Evolutionary conservation across 2,329 filamentous ascomycete genomes (phyloP).

Genomic region (Alternaria sp.): DNA sequence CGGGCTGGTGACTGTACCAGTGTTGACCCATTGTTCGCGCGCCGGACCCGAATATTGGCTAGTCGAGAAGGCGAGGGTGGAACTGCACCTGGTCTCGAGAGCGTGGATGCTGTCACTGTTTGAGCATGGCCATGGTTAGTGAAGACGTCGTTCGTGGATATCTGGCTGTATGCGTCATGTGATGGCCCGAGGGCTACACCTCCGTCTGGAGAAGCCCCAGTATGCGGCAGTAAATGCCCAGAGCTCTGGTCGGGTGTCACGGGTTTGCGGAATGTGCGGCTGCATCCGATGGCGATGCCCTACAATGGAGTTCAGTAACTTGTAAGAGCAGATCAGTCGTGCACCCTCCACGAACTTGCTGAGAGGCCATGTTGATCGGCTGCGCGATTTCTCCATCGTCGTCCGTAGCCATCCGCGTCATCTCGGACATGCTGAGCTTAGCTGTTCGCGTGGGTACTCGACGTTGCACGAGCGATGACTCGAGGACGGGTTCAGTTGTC

Average conservation of each 20-base stretch:
- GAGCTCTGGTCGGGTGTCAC: slow-evolving; percentile 9
- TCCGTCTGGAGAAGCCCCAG: background rate
- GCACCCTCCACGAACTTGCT: slow-evolving; percentile 15
- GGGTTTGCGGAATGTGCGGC: background rate
- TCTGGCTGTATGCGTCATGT: background rate
- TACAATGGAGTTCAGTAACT: slow-evolving; percentile 11
- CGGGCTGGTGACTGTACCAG: slow-evolving; percentile 40
- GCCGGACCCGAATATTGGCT: slow-evolving; percentile 36
- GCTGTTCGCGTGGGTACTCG: background rate
- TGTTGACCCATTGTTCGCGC: slow-evolving; percentile 20
- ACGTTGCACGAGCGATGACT: background rate
- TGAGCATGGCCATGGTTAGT: background rate
- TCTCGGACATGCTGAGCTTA: background rate
- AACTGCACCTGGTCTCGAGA: background rate
- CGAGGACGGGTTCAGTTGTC: background rate
- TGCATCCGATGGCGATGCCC: slow-evolving; percentile 3
- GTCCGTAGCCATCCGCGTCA: background rate
- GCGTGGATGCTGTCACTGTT: background rate
- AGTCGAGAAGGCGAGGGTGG: slow-evolving; percentile 5
- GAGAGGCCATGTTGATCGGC: slow-evolving; percentile 4
- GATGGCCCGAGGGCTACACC: slow-evolving; percentile 6
- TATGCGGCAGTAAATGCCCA: background rate
- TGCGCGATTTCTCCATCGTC: background rate
- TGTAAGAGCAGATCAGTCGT: background rate
- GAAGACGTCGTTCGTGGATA: background rate